Evolutionary conservation across 2,329 filamentous ascomycete genomes (phyloP), one percentile per base, ranked within the genome.

Genomic region (Rhynchosporium agropyri): DNA sequence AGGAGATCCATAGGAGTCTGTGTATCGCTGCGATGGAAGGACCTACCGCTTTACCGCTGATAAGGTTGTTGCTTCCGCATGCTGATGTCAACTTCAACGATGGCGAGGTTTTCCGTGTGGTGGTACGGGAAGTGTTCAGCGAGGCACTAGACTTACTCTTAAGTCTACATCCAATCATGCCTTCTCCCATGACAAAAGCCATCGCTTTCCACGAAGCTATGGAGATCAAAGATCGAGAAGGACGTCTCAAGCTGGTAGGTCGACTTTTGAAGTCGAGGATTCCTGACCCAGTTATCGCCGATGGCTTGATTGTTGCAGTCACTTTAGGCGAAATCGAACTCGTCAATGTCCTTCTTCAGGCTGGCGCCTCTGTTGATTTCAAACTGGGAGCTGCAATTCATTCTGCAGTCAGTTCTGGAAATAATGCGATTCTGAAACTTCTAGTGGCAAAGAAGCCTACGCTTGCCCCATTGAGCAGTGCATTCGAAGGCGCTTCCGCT

Each of bases 61-160:
- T 68, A 20, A 49, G 55, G 51, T 20, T 65, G 40, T 29, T 68
- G n/a, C 40, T 65, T 3, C 60, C 62, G 4, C 56, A 62, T 40
- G 60, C 64, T 4, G 64, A 67, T 60, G 57, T 67, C 13, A 65
- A 67, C 36, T 65, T 53, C 43, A 60, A 60, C 3, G 54, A 63
- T 13, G 66, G 66, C 15, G 40, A 38, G 8, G 61, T 57, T 4
- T 36, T 68, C 15, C 58, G 56, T 15, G 8, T 55, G 9, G 61
- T 54, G 12, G 58, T 64, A 8, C 49, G 54, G 38, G 29, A 62
- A 31, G 50, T 13, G 4, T 66, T 62, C 36, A 28, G 45, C 28
- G 66, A 68, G 54, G 62, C 26, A 1, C 43, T 67, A 3, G 66
- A 66, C 31, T 42, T 66, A 6, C 57, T 68, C n/a, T 60, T 68